Percentiles rank a stretch among this genome's conserved stretches.
Evolutionary conservation across 257 asterid genomes (phyloP).

Genomic region (Solanum piurae): DNA sequence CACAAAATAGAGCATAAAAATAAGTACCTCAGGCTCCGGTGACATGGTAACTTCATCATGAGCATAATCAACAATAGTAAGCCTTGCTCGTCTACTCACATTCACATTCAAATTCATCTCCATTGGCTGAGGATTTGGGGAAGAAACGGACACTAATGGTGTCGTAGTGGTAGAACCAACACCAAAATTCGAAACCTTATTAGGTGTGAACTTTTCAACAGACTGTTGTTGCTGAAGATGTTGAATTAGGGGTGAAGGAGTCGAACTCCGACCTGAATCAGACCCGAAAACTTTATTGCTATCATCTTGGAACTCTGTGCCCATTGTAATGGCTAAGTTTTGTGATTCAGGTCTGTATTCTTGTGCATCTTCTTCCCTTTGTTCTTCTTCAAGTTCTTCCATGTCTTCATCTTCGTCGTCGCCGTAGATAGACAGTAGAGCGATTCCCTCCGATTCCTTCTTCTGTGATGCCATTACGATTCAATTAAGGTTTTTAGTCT

Average conservation of each 20-base stretch:
- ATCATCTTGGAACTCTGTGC: constrained; percentile 5
- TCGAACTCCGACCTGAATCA: constrained; percentile 16
- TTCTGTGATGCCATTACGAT: constrained; percentile 52
- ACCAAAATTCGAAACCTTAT: constrained; percentile 15
- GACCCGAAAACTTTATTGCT: neutral
- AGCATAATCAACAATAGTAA: constrained; percentile 72
- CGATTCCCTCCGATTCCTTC: constrained; percentile 82
- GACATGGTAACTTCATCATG: constrained; percentile 85
- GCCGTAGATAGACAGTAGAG: constrained; percentile 76
- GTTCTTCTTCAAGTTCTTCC: constrained; percentile 11
- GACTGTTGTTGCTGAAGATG: constrained; percentile 22
- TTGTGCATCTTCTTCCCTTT: constrained; percentile 2
- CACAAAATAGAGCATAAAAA: neutral
- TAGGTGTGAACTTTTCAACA: constrained; percentile 24
- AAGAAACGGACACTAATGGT: constrained; percentile 19
- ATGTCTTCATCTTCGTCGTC: constrained; percentile 73
- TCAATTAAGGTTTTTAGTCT: neutral
- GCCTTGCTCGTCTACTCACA: constrained; percentile 20
- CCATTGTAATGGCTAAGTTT: constrained; percentile 6
- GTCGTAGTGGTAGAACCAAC: constrained; percentile 31
- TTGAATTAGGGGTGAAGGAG: constrained; percentile 1
- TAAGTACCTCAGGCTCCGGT: constrained; percentile 76
- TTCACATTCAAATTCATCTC: constrained; percentile 6
- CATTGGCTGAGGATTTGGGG: constrained; percentile 34
- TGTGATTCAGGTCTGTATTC: constrained; percentile 7